Evolutionary conservation across 352 stramenopile genomes (phyloP).

Genomic region (Phytophthora tentaculata): DNA sequence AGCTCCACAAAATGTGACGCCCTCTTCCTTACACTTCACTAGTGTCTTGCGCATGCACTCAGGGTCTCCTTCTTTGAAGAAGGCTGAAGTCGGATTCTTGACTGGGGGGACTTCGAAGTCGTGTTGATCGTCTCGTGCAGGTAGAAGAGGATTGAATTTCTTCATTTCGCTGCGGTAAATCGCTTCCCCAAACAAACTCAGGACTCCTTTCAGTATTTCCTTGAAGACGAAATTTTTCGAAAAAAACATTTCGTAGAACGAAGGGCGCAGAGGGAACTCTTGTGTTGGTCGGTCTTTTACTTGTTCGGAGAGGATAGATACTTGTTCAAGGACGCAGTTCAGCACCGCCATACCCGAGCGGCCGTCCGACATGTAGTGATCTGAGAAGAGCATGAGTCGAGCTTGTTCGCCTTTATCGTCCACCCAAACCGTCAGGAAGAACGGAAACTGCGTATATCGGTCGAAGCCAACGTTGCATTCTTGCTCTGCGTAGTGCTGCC

Average conservation of each 20-base stretch:
- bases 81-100: constrained; percentile 24
- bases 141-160: constrained; percentile 29
- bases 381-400: constrained; percentile 49
- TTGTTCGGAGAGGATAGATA: not conserved
- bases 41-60: constrained; percentile 32
- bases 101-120: constrained; percentile 33
- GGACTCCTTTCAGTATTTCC: constrained; percentile 19
- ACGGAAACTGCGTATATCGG: constrained; percentile 42
- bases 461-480: constrained; percentile 43
- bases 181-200: constrained; percentile 14
- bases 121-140: constrained; percentile 25
- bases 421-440: constrained; percentile 38
- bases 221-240: constrained; percentile 24
- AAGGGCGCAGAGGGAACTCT: constrained; percentile 28
- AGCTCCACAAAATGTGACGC: constrained; percentile 44
- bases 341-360: constrained; percentile 36
- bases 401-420: constrained; percentile 16
- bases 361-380: constrained; percentile 52
- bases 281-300: not conserved
- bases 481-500: constrained; percentile 28
- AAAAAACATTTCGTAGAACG: constrained; percentile 39
- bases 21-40: constrained; percentile 35
- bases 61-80: constrained; percentile 34
- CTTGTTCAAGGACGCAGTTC: constrained; percentile 43
- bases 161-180: constrained; percentile 26